phyloP scores from a whole-genome alignment of 306 rosid species.

The Quercus cerris region DNA sequence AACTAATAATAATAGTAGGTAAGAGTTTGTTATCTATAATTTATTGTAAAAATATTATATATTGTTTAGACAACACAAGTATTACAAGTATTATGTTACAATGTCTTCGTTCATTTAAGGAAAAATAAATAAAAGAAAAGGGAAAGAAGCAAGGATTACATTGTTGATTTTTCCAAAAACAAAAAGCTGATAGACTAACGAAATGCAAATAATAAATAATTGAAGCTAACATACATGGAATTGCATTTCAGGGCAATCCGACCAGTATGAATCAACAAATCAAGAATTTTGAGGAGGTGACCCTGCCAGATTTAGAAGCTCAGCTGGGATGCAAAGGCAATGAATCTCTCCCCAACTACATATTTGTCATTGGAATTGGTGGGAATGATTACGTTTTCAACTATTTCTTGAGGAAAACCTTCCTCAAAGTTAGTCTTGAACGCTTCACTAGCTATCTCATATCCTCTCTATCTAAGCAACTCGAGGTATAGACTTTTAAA shows the following conservation, averaged over 20 bases:
- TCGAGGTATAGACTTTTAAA: constrained; percentile 14
- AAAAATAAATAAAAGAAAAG: too few species aligned
- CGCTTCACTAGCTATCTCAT: constrained; percentile 36
- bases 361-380: constrained; percentile 47
- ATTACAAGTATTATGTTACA: too few species aligned
- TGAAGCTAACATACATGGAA: neutral
- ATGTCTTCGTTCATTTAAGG: too few species aligned
- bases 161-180: too few species aligned
- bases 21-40: too few species aligned
- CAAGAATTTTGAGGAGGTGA: constrained; percentile 34
- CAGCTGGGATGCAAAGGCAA: neutral
- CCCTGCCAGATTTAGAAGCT: constrained; percentile 33
- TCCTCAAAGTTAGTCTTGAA: constrained; percentile 11
- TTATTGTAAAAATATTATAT: too few species aligned
- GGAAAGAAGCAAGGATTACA: too few species aligned
- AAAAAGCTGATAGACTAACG: too few species aligned
- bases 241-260: constrained; percentile 35
- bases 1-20: accelerated
- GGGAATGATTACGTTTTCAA: constrained; percentile 46
- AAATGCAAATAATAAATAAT: too few species aligned
- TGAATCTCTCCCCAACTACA: constrained; percentile 18
- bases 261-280: constrained; percentile 34
- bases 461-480: constrained; percentile 24
- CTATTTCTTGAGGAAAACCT: constrained; percentile 28
- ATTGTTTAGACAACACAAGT: too few species aligned